phyloP scores from a whole-genome alignment of 371 early-diverging fungal species.

The Apophysomyces variabilis region DNA sequence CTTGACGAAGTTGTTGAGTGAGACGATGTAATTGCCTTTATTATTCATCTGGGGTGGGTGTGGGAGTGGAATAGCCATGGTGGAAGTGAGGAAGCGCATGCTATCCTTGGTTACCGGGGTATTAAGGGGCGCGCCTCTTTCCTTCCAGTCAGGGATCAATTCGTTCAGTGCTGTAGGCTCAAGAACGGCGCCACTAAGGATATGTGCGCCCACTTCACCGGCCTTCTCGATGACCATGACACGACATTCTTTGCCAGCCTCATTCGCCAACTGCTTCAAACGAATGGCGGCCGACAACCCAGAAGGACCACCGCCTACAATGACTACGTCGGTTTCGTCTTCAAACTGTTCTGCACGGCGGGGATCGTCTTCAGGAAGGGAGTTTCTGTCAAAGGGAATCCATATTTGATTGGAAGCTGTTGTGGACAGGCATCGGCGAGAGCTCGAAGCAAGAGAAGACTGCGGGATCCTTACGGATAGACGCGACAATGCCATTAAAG shows the following conservation, averaged over 20 bases:
- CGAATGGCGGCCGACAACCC: conserved; percentile 96
- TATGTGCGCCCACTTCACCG: conserved; percentile 95
- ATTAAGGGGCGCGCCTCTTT: conserved; percentile 90
- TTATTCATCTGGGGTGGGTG: conserved; percentile 97
- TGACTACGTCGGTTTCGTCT: conserved; percentile 95
- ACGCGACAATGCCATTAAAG: conserved; percentile 27
- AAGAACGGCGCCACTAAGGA: conserved; percentile 93
- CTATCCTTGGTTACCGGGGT: conserved; percentile 87
- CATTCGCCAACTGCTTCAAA: conserved; percentile 87
- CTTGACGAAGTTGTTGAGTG: conserved; percentile 88
- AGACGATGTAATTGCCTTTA: conserved; percentile 96
- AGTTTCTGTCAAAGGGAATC: conserved; percentile 41
- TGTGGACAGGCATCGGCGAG: conserved; percentile 34
- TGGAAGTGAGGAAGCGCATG: conserved; percentile 86
- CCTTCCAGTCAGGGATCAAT: conserved; percentile 98
- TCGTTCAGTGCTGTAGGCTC: conserved; percentile 94
- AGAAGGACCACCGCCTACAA: conserved; percentile 96
- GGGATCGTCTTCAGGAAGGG: conserved; percentile 49
- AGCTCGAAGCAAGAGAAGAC: conserved; percentile 12
- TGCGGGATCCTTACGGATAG: conserved; percentile 1
- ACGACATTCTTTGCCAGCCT: conserved; percentile 83
- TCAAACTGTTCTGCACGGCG: conserved; percentile 62
- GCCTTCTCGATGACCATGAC: conserved; percentile 97
- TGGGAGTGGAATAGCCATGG: conserved; percentile 86
- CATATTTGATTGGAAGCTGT: conserved; percentile 35